A percentile compares a stretch with the other conserved stretches of the same genome.
Evolutionary conservation across 2,329 filamentous ascomycete species (phyloP).

Genomic region (Cadophora sp.): DNA sequence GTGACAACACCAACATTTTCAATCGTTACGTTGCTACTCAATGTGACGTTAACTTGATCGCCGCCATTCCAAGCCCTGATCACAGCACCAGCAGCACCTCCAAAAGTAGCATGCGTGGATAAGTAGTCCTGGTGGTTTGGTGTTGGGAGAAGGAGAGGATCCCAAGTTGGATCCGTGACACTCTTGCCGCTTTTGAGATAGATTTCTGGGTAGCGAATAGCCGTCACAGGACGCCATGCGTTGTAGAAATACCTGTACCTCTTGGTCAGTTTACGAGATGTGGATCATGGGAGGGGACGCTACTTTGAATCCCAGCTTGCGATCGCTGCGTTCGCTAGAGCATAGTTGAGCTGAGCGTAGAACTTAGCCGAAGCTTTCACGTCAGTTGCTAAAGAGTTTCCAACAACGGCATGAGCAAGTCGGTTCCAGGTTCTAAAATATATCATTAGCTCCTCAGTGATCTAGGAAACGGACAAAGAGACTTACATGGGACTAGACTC

Average conservation of each 20-base stretch:
- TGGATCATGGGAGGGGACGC: background rate
- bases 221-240: slow-evolving; percentile 14
- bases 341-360: slow-evolving; percentile 17
- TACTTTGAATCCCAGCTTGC: slow-evolving; percentile 16
- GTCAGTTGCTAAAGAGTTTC: background rate
- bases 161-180: slow-evolving; percentile 2
- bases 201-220: background rate
- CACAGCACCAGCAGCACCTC: slow-evolving; percentile 9
- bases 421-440: slow-evolving; percentile 5
- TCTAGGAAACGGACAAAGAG: background rate
- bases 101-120: slow-evolving; percentile 12
- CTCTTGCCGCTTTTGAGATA: background rate
- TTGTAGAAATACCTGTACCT: slow-evolving; percentile 10
- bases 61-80: slow-evolving; percentile 2
- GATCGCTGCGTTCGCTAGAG: slow-evolving; percentile 9
- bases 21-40: slow-evolving; percentile 17
- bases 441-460: background rate
- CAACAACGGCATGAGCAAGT: slow-evolving; percentile 9
- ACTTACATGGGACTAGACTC: slow-evolving; percentile 14
- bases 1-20: slow-evolving; percentile 3
- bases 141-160: slow-evolving; percentile 5
- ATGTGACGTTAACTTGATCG: slow-evolving; percentile 8
- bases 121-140: slow-evolving; percentile 15
- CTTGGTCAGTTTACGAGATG: background rate
- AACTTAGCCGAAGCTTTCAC: slow-evolving; percentile 12